Percentiles rank a stretch among this genome's conserved stretches.
Conservation (phyloP, 1,139 yeast species). For the Candida sanyaensis region DNA sequence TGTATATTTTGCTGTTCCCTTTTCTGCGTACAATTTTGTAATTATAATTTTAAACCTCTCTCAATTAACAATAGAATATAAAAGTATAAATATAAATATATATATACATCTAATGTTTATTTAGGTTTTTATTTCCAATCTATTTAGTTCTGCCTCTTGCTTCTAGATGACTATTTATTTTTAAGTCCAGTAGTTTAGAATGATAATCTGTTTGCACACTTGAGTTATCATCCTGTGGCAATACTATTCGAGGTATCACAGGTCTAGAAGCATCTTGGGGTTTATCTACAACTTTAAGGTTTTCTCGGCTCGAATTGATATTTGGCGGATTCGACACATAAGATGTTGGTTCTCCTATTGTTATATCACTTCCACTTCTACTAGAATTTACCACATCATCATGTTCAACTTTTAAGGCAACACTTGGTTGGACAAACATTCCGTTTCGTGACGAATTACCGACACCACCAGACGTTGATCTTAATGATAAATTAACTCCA, state of each 20-base stretch:
- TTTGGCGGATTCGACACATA: neutral
- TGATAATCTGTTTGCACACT: neutral
- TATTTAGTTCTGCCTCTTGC: slow-evolving; percentile 5
- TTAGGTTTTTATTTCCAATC: neutral
- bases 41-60: neutral
- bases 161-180: slow-evolving; percentile 2
- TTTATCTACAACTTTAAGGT: neutral
- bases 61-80: no score
- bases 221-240: neutral
- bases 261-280: neutral
- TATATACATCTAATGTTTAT: no score
- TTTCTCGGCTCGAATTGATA: slow-evolving; percentile 8
- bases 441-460: neutral
- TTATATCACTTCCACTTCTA: slow-evolving; percentile 8
- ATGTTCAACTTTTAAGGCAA: slow-evolving; percentile 6
- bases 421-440: slow-evolving; percentile 7
- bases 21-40: neutral
- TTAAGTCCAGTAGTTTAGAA: slow-evolving; percentile 4
- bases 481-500: neutral
- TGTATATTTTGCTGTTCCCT: no score
- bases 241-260: slow-evolving; percentile 5
- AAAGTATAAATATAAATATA: no score
- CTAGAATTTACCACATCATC: slow-evolving; percentile 2
- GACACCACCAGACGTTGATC: neutral
- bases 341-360: slow-evolving; percentile 12